Evolutionary conservation across 768 basidiomycete species (phyloP).

Genomic region (Boletellus emodensis): DNA sequence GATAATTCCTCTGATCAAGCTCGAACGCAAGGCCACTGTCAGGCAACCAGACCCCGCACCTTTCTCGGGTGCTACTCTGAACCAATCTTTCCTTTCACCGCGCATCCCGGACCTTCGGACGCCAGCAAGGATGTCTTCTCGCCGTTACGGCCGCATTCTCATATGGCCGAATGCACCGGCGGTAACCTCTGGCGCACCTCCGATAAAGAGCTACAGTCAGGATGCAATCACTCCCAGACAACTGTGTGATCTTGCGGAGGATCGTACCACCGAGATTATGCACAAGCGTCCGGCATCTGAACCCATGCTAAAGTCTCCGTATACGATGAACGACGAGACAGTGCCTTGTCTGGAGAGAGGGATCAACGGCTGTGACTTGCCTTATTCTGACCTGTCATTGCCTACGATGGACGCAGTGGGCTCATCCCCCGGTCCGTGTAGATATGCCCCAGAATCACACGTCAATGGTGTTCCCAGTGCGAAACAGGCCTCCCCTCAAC

Average conservation of each 20-base stretch:
- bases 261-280: neutral
- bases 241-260: neutral
- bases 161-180: neutral
- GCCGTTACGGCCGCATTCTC: slow-evolving; percentile 10
- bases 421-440: neutral
- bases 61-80: neutral
- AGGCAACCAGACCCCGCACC: slow-evolving; percentile 6
- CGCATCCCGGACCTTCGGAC: slow-evolving; percentile 14
- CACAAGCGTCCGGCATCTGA: slow-evolving; percentile 11
- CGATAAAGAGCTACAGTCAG: neutral
- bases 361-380: neutral
- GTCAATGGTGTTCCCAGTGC: neutral
- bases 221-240: neutral
- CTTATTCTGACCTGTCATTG: slow-evolving; percentile 11
- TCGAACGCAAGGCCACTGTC: slow-evolving; percentile 25
- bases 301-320: neutral
- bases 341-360: slow-evolving; percentile 2
- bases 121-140: slow-evolving; percentile 14
- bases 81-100: slow-evolving; percentile 17
- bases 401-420: slow-evolving; percentile 11
- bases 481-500: neutral
- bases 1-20: slow-evolving; percentile 25
- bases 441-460: neutral
- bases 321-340: slow-evolving; percentile 6
- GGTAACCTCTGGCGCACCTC: neutral